Evolutionary conservation across 108 stramenopile genomes (phyloP).

Genomic region (Cyclotella atomus): DNA sequence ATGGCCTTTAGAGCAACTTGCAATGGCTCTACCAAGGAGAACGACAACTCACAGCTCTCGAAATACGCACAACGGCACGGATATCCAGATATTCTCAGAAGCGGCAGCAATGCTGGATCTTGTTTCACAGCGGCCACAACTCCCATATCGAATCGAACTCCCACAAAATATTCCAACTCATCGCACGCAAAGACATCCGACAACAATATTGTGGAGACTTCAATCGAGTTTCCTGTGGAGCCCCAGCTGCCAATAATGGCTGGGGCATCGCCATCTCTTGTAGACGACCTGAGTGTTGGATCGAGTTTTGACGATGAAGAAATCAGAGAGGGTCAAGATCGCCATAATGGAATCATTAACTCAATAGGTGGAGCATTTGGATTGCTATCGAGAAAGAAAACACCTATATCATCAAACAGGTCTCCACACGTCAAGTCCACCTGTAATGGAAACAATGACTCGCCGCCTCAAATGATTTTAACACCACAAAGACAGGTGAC

Average conservation of each 20-base stretch:
- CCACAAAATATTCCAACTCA: conserved; percentile 14
- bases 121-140: conserved; percentile 46
- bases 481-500: conserved; percentile 22
- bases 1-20: conserved; percentile 57
- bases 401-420: conserved; percentile 12
- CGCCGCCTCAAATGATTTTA: not conserved
- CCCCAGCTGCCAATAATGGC: conserved; percentile 11
- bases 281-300: conserved; percentile 54
- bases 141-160: conserved; percentile 47
- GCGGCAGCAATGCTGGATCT: conserved; percentile 41
- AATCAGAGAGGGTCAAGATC: conserved; percentile 6
- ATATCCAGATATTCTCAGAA: conserved; percentile 17
- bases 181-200: conserved; percentile 1
- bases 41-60: not conserved
- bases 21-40: conserved; percentile 18
- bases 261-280: conserved; percentile 39
- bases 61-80: not conserved
- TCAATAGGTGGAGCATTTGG: conserved; percentile 82
- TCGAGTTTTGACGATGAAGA: conserved; percentile 42
- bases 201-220: not conserved
- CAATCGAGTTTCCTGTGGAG: not conserved
- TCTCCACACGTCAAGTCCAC: not conserved
- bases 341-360: conserved; percentile 57
- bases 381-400: conserved; percentile 69
- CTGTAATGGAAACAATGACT: not conserved